These are phyloP conservation scores for Backusella circina DNA, from an alignment of 192 early-diverging fungal genomes.

Conservation along the genomic window DNA sequence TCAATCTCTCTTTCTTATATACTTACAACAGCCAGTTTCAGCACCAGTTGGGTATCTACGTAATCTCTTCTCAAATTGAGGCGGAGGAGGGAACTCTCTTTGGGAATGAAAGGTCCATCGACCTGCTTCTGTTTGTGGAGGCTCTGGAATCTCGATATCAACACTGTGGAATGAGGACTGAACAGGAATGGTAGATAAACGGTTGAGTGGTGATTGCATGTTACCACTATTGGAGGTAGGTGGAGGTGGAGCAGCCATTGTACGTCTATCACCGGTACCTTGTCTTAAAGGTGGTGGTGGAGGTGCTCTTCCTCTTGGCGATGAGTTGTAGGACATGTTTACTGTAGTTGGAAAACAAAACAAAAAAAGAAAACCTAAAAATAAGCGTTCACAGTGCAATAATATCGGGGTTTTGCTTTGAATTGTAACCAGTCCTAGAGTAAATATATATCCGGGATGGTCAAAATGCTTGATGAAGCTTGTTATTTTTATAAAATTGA, in stretches of 20 bases:
- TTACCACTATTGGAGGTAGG: neutral
- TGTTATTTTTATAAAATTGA: too few species aligned
- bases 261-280: neutral
- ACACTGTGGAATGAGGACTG: slow-evolving; percentile 15
- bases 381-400: too few species aligned
- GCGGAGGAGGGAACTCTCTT: slow-evolving; percentile 31
- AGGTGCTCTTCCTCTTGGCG: slow-evolving; percentile 2
- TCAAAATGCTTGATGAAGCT: too few species aligned
- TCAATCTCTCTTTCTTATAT: neutral
- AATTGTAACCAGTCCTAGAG: too few species aligned
- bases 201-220: slow-evolving; percentile 15
- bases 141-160: slow-evolving; percentile 28
- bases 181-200: slow-evolving; percentile 20
- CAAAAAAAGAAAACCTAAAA: too few species aligned
- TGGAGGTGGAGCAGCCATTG: slow-evolving; percentile 17
- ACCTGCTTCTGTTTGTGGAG: slow-evolving; percentile 33
- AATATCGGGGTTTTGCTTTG: neutral
- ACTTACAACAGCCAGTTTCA: slow-evolving; percentile 37
- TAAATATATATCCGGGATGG: neutral
- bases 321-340: neutral
- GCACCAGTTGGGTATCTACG: slow-evolving; percentile 31
- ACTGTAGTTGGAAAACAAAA: neutral
- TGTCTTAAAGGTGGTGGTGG: neutral
- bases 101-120: slow-evolving; percentile 36
- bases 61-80: slow-evolving; percentile 31